Evolutionary conservation across 2,329 filamentous ascomycete genomes (phyloP).

Genomic region (Seiridium cupressi): DNA sequence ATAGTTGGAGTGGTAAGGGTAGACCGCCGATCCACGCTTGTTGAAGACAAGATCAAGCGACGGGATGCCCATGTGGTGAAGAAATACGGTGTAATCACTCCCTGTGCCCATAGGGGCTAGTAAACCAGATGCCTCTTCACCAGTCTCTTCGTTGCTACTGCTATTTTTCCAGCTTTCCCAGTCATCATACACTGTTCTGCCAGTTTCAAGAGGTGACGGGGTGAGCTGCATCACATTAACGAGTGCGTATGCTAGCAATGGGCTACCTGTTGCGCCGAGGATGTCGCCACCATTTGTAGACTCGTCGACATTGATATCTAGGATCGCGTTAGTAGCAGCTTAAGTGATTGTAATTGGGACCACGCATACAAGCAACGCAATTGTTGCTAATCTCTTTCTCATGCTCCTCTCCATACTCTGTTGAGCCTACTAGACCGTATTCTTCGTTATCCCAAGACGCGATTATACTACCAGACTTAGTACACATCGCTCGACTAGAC

Average conservation of each 20-base stretch:
- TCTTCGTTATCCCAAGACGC: slow-evolving; percentile 65
- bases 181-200: slow-evolving; percentile 36
- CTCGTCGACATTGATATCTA: slow-evolving; percentile 62
- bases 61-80: slow-evolving; percentile 55
- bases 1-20: slow-evolving; percentile 73
- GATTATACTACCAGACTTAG: slow-evolving; percentile 52
- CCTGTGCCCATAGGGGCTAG: slow-evolving; percentile 52
- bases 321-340: not conserved
- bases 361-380: slow-evolving; percentile 55
- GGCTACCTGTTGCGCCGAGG: slow-evolving; percentile 56
- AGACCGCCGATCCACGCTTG: slow-evolving; percentile 38
- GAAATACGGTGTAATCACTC: slow-evolving; percentile 60
- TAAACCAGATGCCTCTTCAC: slow-evolving; percentile 20
- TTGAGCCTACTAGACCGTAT: slow-evolving; percentile 69
- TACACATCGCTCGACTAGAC: not conserved
- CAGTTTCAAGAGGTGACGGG: slow-evolving; percentile 48
- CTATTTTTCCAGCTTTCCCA: slow-evolving; percentile 35
- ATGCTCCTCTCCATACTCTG: slow-evolving; percentile 75
- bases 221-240: slow-evolving; percentile 47
- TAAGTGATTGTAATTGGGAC: not conserved
- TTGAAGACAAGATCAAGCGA: slow-evolving; percentile 52
- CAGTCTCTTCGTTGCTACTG: slow-evolving; percentile 31
- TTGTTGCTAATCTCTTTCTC: slow-evolving; percentile 63
- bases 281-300: slow-evolving; percentile 55
- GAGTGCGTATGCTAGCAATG: slow-evolving; percentile 59